A percentile compares a stretch with the other conserved stretches of the same genome.
phyloP scores from a whole-genome alignment of 257 asterid genomes.

The Scutellaria minor region DNA sequence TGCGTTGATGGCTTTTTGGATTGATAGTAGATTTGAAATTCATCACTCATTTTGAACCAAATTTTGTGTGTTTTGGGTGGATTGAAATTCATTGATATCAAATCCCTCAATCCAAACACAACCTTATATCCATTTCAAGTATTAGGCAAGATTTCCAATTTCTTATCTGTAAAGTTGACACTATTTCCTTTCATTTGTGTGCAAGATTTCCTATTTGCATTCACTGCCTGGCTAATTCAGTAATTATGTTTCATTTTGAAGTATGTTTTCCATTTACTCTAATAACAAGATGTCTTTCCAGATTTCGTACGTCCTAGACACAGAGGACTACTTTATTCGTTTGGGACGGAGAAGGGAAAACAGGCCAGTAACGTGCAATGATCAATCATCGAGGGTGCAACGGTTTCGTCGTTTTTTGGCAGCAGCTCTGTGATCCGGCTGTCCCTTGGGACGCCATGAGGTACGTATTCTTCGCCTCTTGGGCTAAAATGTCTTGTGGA shows the following conservation, averaged over 20 bases:
- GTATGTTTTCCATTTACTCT: not conserved
- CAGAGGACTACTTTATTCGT: constrained; percentile 91
- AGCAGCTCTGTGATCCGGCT: constrained; percentile 42
- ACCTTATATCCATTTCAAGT: not conserved
- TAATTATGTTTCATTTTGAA: constrained; percentile 10
- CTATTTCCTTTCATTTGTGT: constrained; percentile 1
- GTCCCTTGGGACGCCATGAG: constrained; percentile 32
- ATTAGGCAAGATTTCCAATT: not conserved
- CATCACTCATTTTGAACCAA: too few species aligned
- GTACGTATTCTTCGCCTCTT: constrained; percentile 16
- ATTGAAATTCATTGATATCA: too few species aligned
- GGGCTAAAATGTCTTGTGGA: not conserved
- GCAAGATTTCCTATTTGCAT: not conserved
- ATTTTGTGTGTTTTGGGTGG: too few species aligned
- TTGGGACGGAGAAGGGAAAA: constrained; percentile 58
- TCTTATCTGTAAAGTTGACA: not conserved
- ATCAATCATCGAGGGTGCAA: constrained; percentile 45
- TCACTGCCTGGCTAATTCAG: constrained; percentile 8
- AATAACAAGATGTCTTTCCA: constrained; percentile 39
- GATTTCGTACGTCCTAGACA: constrained; percentile 92
- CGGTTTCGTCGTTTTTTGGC: constrained; percentile 55
- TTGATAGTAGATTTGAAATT: too few species aligned
- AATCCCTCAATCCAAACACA: too few species aligned
- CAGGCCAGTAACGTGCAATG: constrained; percentile 32
- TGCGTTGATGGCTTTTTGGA: too few species aligned